Conservation (phyloP, 2,329 filamentous ascomycete genomes). For the Fusarium tupiense region DNA sequence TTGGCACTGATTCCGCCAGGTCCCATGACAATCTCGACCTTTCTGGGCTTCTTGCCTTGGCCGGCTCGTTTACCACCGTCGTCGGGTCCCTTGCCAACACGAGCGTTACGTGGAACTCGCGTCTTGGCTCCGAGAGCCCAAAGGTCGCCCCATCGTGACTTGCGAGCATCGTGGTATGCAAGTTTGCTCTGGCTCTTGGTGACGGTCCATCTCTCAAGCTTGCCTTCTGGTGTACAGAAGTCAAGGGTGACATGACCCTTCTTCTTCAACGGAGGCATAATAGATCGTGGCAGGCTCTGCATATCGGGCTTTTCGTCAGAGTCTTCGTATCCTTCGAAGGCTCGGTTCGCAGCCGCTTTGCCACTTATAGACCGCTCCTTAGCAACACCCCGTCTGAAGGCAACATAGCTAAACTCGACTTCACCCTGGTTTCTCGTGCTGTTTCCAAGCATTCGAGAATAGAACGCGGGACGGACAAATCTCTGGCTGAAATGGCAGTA, state of each 20-base stretch:
- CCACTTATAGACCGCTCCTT: conserved; percentile 55
- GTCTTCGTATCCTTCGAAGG: conserved; percentile 78
- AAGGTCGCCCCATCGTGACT: conserved; percentile 89
- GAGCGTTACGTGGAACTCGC: conserved; percentile 68
- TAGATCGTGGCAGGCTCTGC: conserved; percentile 78
- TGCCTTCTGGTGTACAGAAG: conserved; percentile 85
- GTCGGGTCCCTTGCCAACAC: conserved; percentile 63
- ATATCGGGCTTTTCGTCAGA: conserved; percentile 59
- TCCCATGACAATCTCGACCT: conserved; percentile 50
- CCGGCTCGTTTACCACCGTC: conserved; percentile 59
- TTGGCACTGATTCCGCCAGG: conserved; percentile 50
- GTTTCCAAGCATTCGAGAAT: conserved; percentile 78
- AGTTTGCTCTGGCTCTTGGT: conserved; percentile 81
- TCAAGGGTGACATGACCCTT: conserved; percentile 90
- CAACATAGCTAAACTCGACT: conserved; percentile 88
- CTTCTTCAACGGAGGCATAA: conserved; percentile 86
- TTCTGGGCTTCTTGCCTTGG: conserved; percentile 52
- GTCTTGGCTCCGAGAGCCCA: conserved; percentile 97
- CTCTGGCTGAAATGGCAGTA: conserved; percentile 92
- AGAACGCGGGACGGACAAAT: conserved; percentile 83
- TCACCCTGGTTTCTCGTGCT: conserved; percentile 85
- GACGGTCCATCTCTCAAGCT: conserved; percentile 93
- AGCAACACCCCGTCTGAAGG: conserved; percentile 77
- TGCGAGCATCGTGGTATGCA: conserved; percentile 92
- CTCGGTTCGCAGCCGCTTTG: conserved; percentile 66